Evolutionary conservation across 75 land plant species (phyloP).

Genomic region (Sequoiadendron giganteum): DNA sequence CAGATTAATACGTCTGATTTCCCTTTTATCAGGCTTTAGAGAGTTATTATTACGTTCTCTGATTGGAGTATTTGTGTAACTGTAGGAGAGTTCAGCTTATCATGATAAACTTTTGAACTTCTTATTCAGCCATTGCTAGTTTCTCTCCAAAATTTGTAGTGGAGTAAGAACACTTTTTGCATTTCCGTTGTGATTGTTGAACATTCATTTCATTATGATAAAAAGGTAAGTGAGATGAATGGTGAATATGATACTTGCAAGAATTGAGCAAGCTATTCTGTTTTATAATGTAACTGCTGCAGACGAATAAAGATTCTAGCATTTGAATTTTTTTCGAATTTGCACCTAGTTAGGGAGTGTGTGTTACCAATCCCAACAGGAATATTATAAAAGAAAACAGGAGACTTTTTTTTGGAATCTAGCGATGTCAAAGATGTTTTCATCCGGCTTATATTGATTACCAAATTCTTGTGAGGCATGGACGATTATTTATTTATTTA

Average conservation of each 20-base stretch:
- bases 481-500: too few species aligned
- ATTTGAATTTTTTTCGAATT: too few species aligned
- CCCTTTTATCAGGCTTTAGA: background rate
- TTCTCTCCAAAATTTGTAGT: background rate
- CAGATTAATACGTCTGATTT: background rate
- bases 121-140: background rate
- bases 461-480: too few species aligned
- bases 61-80: background rate
- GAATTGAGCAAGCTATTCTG: background rate
- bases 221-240: background rate
- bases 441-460: too few species aligned
- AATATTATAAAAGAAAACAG: too few species aligned
- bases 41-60: background rate
- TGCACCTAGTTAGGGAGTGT: background rate
- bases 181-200: background rate
- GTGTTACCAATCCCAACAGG: too few species aligned
- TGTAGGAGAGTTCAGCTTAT: background rate
- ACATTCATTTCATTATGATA: background rate
- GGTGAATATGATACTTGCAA: background rate
- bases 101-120: background rate
- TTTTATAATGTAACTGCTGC: background rate
- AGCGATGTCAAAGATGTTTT: too few species aligned
- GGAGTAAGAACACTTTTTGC: background rate
- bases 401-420: too few species aligned
- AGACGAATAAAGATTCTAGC: background rate